A percentile compares a stretch with the other conserved stretches of the same genome.
These are phyloP conservation scores for Phytophthora pseudosyringae DNA, from an alignment of 352 stramenopile species.

Conservation along the genomic window DNA sequence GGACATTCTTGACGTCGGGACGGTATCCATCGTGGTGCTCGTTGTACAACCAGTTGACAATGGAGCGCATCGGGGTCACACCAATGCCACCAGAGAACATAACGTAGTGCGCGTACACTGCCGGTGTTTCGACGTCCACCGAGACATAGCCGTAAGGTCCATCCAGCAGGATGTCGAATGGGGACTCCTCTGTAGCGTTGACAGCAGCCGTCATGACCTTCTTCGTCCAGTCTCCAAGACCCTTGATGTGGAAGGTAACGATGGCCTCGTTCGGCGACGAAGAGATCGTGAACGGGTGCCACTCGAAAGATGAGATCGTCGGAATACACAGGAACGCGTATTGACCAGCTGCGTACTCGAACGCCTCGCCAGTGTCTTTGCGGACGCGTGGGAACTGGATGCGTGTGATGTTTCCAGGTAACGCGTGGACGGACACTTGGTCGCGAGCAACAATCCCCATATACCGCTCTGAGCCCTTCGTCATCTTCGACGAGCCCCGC, in stretches of 20 bases:
- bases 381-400: conserved; percentile 50
- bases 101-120: conserved; percentile 54
- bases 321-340: conserved; percentile 89
- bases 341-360: conserved; percentile 51
- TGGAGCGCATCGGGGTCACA: conserved; percentile 51
- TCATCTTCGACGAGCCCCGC: no score
- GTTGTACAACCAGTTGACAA: conserved; percentile 48
- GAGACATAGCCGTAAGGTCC: conserved; percentile 52
- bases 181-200: conserved; percentile 8
- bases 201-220: conserved; percentile 46
- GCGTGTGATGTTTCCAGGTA: conserved; percentile 37
- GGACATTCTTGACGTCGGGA: conserved; percentile 33
- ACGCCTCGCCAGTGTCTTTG: conserved; percentile 41
- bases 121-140: conserved; percentile 43
- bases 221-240: conserved; percentile 66
- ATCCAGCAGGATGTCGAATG: conserved; percentile 48
- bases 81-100: conserved; percentile 56
- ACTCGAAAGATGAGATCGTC: conserved; percentile 62
- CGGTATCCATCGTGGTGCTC: conserved; percentile 24
- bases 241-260: conserved; percentile 70
- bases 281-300: conserved; percentile 90
- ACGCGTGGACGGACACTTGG: conserved; percentile 16
- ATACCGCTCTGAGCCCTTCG: no score
- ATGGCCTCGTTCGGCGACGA: conserved; percentile 68
- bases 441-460: conserved; percentile 36